These are phyloP conservation scores for Phytophthora brassicae DNA, from an alignment of 352 stramenopile species.

Conservation along the genomic window DNA sequence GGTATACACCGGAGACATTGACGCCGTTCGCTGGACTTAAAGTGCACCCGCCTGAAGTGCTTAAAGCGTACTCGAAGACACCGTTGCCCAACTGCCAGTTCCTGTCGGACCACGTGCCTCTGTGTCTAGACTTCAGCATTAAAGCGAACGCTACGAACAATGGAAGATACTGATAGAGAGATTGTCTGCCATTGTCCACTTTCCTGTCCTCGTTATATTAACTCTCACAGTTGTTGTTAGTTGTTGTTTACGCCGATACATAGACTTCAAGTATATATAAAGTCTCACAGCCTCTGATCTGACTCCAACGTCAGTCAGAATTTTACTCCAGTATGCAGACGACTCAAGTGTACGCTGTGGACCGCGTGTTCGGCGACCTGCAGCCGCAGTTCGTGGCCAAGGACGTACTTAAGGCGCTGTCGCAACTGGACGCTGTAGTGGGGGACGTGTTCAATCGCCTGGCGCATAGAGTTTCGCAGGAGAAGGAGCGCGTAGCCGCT, in stretches of 20 bases:
- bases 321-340: constrained; percentile 66
- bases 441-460: constrained; percentile 85
- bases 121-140: constrained; percentile 90
- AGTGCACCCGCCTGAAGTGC: constrained; percentile 89
- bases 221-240: not conserved
- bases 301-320: no score
- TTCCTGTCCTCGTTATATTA: not conserved
- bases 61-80: constrained; percentile 89
- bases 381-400: constrained; percentile 83
- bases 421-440: constrained; percentile 82
- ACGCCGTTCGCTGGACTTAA: constrained; percentile 93
- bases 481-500: constrained; percentile 76
- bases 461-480: constrained; percentile 69
- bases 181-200: constrained; percentile 6
- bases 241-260: no score
- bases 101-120: constrained; percentile 95
- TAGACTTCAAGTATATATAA: no score
- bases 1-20: constrained; percentile 94
- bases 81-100: constrained; percentile 96
- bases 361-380: constrained; percentile 88
- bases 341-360: constrained; percentile 84
- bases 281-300: not conserved
- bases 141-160: constrained; percentile 51
- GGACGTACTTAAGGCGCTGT: constrained; percentile 84
- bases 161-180: constrained; percentile 57